A percentile compares a stretch with the other conserved stretches of the same genome.
These are phyloP conservation scores for Ammopiptanthus mongolicus DNA, from an alignment of 306 rosid species.

Conservation along the genomic window DNA sequence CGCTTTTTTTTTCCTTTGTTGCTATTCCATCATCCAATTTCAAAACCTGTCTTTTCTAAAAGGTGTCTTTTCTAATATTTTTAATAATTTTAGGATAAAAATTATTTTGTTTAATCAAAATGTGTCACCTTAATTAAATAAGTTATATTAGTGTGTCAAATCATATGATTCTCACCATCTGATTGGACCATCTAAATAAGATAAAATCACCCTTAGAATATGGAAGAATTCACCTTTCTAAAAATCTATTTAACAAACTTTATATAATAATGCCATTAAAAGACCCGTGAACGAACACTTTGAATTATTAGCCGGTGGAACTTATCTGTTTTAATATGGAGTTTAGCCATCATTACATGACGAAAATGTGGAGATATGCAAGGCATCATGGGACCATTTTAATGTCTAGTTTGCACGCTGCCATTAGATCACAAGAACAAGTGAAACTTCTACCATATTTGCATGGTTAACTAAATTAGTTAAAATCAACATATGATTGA, in stretches of 20 bases:
- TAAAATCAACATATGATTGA: no score
- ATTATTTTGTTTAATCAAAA: no score
- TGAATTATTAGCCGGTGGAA: constrained; percentile 18
- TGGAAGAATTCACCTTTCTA: no score
- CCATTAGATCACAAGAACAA: constrained; percentile 3
- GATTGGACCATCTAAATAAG: no score
- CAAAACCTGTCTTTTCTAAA: constrained; percentile 19
- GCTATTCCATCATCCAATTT: constrained; percentile 12
- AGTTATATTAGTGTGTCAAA: no score
- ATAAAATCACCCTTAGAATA: no score
- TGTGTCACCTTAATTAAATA: no score
- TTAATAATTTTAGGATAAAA: no score
- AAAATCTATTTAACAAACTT: constrained; percentile 27
- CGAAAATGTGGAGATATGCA: constrained; percentile 10
- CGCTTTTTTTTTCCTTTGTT: neutral
- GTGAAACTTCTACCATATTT: neutral
- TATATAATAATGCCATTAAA: constrained; percentile 26
- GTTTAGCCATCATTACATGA: constrained; percentile 18
- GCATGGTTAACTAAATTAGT: neutral
- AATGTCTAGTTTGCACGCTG: constrained; percentile 26
- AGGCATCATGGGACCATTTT: constrained; percentile 11
- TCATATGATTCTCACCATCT: no score
- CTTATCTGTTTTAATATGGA: constrained; percentile 23
- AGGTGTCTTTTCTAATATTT: no score
- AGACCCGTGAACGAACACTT: constrained; percentile 53